Percentiles rank a stretch among this genome's conserved stretches.
phyloP scores from a whole-genome alignment of 2,329 filamentous ascomycete species.

The Malbranchea cinnamomea region DNA sequence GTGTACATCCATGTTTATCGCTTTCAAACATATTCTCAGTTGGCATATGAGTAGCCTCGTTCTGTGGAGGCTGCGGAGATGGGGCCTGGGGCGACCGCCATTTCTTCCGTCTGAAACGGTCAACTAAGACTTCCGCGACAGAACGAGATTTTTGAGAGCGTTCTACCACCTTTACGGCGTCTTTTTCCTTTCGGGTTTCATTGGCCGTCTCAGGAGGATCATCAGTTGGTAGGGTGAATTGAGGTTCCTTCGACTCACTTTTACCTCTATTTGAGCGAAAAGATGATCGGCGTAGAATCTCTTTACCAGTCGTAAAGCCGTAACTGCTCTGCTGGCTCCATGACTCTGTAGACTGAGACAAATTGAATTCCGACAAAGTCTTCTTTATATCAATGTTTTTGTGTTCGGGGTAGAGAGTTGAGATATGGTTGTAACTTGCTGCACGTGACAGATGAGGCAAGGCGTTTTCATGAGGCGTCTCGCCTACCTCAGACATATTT shows the following conservation, averaged over 20 bases:
- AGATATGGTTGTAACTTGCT: slow-evolving; percentile 44
- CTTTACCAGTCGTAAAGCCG: slow-evolving; percentile 25
- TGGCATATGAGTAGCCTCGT: no score
- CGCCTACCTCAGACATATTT: no score
- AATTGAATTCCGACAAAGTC: slow-evolving; percentile 35
- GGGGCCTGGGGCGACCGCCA: slow-evolving; percentile 35
- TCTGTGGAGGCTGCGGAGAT: slow-evolving; percentile 25
- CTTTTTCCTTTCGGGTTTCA: slow-evolving; percentile 15
- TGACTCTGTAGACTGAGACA: slow-evolving; percentile 24
- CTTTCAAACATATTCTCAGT: no score
- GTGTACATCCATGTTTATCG: no score
- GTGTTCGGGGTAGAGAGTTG: no score
- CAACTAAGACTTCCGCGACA: no score
- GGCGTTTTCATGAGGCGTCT: no score
- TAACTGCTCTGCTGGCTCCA: slow-evolving; percentile 18
- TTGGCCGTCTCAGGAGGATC: slow-evolving; percentile 19
- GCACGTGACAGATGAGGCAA: slow-evolving; percentile 32
- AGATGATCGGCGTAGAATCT: slow-evolving; percentile 28
- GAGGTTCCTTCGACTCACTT: slow-evolving; percentile 16
- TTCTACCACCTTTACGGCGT: slow-evolving; percentile 17
- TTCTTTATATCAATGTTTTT: slow-evolving; percentile 31
- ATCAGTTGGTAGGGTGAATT: slow-evolving; percentile 24
- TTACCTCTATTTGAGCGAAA: slow-evolving; percentile 20
- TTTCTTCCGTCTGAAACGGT: slow-evolving; percentile 36
- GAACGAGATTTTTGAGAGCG: slow-evolving; percentile 20